Evolutionary conservation across 2,329 filamentous ascomycete genomes (phyloP), one percentile per base, ranked within the genome.

Genomic region (Lasiodiplodia sp.): DNA sequence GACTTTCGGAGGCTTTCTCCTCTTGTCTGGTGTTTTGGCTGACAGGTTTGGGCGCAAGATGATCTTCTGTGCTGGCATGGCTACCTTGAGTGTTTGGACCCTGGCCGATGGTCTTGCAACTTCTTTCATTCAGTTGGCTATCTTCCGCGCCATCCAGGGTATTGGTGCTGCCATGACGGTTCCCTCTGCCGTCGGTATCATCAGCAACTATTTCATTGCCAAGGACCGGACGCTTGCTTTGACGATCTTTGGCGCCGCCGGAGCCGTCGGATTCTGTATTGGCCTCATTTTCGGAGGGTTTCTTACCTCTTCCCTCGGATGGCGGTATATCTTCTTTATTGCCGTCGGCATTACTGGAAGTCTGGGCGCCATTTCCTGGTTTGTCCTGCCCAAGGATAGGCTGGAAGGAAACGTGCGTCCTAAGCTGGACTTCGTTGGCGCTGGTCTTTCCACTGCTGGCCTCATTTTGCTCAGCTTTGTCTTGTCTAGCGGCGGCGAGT

Each of bases 91-190:
- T 18, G 47, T 77, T 11, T 83, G 82, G 66, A 82, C 81, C 7
- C 72, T 84, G n/a, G 80, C 79, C 2, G 83, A 82, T 71, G 82
- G 84, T 0, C 80, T 84, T 51, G 78, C 82, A 0, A 75, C 77
- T 8, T 82, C 80, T 0, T 84, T 84, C 34, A 79, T 82, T 38
- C 80, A 81, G 60, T 72, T 82, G 0, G 78, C 81, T 2, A 75
- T 78, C 4, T 82, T 82, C 66, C 80, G 83, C n/a, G 83, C 82
- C 0, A 73, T 85, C 0, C 82, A 84, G 56, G 83, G 83, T 1
- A 77, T 84, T 11, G 82, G 82, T 0, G 76, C 82, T 1, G 82
- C 83, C 6, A 79, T 85, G 78, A 83, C 82, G 2, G 76, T 85
- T 0, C 83, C 83, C 1, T 82, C 83, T 0, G 81, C 81, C 0